phyloP scores from a whole-genome alignment of 148 eudicot genomes.

The Fagopyrum homotropicum region DNA sequence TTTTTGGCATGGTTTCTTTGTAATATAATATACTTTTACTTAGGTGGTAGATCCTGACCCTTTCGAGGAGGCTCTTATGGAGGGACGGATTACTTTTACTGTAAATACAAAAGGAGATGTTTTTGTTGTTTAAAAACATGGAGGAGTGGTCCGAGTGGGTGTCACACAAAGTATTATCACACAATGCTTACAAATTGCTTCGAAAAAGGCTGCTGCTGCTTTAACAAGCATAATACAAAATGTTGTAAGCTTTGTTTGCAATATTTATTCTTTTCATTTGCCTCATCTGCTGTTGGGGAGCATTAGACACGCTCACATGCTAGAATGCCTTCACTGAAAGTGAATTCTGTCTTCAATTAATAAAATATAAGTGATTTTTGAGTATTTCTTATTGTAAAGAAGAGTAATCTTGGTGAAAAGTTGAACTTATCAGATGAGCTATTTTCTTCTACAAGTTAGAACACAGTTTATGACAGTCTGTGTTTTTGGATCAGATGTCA shows the following conservation, averaged over 20 bases:
- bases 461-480: too few relatives aligned
- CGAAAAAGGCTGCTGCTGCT: slow-evolving; percentile 65
- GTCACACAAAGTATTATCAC: slow-evolving; percentile 50
- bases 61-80: slow-evolving; percentile 78
- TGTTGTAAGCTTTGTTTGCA: slow-evolving; percentile 47
- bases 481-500: too few relatives aligned
- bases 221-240: slow-evolving; percentile 52
- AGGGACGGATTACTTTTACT: slow-evolving; percentile 74
- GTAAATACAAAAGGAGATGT: slow-evolving; percentile 76
- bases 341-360: too few relatives aligned
- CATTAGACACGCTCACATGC: too few relatives aligned
- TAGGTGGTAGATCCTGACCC: slow-evolving; percentile 85
- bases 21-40: slow-evolving; percentile 15
- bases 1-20: slow-evolving; percentile 1
- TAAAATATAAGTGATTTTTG: too few relatives aligned
- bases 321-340: too few relatives aligned
- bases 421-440: too few relatives aligned
- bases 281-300: too few relatives aligned
- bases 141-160: slow-evolving; percentile 44
- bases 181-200: slow-evolving; percentile 77
- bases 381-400: too few relatives aligned
- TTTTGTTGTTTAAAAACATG: slow-evolving; percentile 89
- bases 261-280: not conserved
- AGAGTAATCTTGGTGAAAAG: too few relatives aligned
- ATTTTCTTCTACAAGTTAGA: too few relatives aligned